phyloP scores from a whole-genome alignment of 768 basidiomycete genomes.

The Leccinum broughii region DNA sequence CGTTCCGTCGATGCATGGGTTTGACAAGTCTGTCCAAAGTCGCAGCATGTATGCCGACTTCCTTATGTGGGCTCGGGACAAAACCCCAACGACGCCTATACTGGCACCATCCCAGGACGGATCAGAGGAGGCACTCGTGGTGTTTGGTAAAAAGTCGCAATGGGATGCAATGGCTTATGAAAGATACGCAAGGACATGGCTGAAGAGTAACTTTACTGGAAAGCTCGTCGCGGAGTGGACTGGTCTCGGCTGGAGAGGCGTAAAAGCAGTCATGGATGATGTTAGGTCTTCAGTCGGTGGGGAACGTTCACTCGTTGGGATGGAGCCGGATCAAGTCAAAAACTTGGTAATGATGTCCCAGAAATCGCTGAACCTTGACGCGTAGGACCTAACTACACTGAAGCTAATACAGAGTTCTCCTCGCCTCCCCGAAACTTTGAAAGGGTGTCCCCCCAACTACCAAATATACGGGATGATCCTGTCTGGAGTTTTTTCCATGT shows the following conservation, averaged over 20 bases:
- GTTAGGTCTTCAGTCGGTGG: conserved; percentile 50
- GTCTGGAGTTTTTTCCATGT: conserved; percentile 30
- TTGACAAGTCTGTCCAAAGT: conserved; percentile 43
- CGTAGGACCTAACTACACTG: conserved; percentile 15
- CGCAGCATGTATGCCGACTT: conserved; percentile 64
- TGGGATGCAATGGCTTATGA: conserved; percentile 40
- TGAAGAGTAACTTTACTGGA: conserved; percentile 52
- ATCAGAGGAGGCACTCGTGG: conserved; percentile 47
- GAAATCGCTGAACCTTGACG: conserved; percentile 19
- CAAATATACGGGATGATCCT: conserved; percentile 35
- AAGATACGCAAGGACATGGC: conserved; percentile 26
- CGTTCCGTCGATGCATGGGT: conserved; percentile 34
- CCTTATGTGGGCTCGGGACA: conserved; percentile 46
- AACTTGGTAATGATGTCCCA: conserved; percentile 39
- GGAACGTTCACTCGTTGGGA: conserved; percentile 43
- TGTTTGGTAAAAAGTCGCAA: conserved; percentile 52
- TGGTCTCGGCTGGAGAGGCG: conserved; percentile 44
- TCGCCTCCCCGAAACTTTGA: background rate
- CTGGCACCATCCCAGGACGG: conserved; percentile 21
- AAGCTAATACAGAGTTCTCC: background rate
- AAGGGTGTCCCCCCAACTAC: conserved; percentile 17
- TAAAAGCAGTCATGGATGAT: conserved; percentile 53
- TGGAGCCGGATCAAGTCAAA: conserved; percentile 43
- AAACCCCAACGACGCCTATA: conserved; percentile 10
- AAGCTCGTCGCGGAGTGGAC: conserved; percentile 56